A percentile compares a stretch with the other conserved stretches of the same genome.
Evolutionary conservation across 148 eudicot species (phyloP).

Genomic region (Silene uniflora): DNA sequence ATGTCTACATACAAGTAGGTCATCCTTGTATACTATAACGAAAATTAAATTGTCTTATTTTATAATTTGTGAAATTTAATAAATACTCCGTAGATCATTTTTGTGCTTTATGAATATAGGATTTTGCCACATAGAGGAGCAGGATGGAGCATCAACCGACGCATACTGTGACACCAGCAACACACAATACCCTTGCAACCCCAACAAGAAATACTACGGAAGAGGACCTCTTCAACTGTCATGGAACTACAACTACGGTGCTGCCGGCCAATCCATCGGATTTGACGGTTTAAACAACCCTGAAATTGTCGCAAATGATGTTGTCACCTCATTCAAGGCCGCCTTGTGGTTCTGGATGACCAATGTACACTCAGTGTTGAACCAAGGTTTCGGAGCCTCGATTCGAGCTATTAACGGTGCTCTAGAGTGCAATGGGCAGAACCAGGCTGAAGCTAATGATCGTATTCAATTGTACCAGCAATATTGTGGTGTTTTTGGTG

Average conservation of each 20-base stretch:
- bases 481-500: too few relatives aligned
- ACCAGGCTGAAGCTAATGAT: conserved; percentile 18
- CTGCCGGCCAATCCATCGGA: conserved; percentile 31
- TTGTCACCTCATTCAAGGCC: conserved; percentile 43
- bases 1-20: too few relatives aligned
- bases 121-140: conserved; percentile 53
- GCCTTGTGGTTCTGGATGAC: conserved; percentile 62
- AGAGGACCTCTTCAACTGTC: conserved; percentile 63
- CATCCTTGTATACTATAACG: too few relatives aligned
- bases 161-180: conserved; percentile 34
- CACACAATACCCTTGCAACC: conserved; percentile 38
- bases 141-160: conserved; percentile 25
- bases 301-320: conserved; percentile 41
- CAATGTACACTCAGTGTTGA: conserved; percentile 32
- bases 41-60: too few relatives aligned
- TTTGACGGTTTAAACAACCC: conserved; percentile 52
- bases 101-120: conserved; percentile 22
- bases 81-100: too few relatives aligned
- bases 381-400: conserved; percentile 60
- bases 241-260: conserved; percentile 57
- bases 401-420: too few relatives aligned
- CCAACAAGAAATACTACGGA: conserved; percentile 45
- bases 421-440: conserved; percentile 47
- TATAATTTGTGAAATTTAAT: too few relatives aligned
- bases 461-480: conserved; percentile 39